Conservation (phyloP, 2,329 filamentous ascomycete species). For the Trichocomaceae sp. region DNA sequence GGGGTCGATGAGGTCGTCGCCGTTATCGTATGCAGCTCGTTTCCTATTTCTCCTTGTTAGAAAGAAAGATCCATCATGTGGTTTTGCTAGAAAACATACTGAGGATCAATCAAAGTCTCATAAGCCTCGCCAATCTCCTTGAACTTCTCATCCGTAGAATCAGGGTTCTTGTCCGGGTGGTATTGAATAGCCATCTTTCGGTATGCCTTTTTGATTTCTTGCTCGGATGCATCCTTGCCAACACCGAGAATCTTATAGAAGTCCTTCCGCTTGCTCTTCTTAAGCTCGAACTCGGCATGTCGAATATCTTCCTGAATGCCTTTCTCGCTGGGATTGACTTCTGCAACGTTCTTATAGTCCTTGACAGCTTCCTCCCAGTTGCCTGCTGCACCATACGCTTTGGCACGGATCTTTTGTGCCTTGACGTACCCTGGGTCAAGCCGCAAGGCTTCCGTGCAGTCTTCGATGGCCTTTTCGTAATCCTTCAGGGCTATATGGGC, state of each 20-base stretch:
- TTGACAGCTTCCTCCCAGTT: slow-evolving; percentile 88
- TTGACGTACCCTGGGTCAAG: slow-evolving; percentile 83
- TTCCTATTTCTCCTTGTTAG: slow-evolving; percentile 51
- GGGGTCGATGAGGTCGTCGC: slow-evolving; percentile 83
- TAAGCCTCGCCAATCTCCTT: slow-evolving; percentile 98
- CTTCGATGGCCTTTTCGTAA: slow-evolving; percentile 70
- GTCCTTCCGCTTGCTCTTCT: slow-evolving; percentile 96
- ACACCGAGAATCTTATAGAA: slow-evolving; percentile 97
- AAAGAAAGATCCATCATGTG: slow-evolving; percentile 13
- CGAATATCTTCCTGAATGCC: slow-evolving; percentile 77
- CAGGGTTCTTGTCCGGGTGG: slow-evolving; percentile 94
- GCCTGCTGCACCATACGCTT: slow-evolving; percentile 75
- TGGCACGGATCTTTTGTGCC: slow-evolving; percentile 88
- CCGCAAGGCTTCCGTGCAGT: slow-evolving; percentile 76
- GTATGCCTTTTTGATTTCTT: slow-evolving; percentile 93
- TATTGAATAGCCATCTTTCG: slow-evolving; percentile 88
- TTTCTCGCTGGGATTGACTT: slow-evolving; percentile 74
- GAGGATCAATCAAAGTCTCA: slow-evolving; percentile 86
- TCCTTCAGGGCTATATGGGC: slow-evolving; percentile 75
- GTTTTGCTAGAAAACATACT: slow-evolving; percentile 53
- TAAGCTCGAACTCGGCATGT: slow-evolving; percentile 86
- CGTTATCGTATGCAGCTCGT: slow-evolving; percentile 82
- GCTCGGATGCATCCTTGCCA: slow-evolving; percentile 74
- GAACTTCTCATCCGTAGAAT: slow-evolving; percentile 80
- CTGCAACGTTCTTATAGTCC: slow-evolving; percentile 80